These are phyloP conservation scores for Gynochthodes officinalis DNA, from an alignment of 257 asterid genomes.

Conservation along the genomic window DNA sequence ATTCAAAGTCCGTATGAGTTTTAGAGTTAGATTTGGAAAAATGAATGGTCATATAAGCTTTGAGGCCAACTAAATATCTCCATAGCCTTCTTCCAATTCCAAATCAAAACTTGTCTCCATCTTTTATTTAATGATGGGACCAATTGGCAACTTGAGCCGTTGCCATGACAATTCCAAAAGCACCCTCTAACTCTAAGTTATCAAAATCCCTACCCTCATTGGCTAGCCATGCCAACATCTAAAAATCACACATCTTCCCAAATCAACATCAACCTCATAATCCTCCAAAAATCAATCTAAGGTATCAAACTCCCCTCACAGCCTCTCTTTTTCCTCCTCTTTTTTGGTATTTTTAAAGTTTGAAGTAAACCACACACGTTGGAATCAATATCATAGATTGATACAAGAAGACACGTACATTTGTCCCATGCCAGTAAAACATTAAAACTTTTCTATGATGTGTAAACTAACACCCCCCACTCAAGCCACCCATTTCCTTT, in stretches of 20 bases:
- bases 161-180: background rate
- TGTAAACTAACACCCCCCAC: slow-evolving; percentile 46
- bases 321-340: slow-evolving; percentile 20
- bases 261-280: slow-evolving; percentile 52
- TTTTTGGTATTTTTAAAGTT: background rate
- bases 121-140: slow-evolving; percentile 32
- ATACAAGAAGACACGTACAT: slow-evolving; percentile 45
- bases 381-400: slow-evolving; percentile 21
- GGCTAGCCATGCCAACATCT: slow-evolving; percentile 20
- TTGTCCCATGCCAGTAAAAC: slow-evolving; percentile 54
- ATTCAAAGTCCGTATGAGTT: too few species aligned
- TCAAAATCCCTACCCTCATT: slow-evolving; percentile 21
- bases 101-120: slow-evolving; percentile 23
- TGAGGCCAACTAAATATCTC: slow-evolving; percentile 26
- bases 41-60: background rate
- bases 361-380: slow-evolving; percentile 36
- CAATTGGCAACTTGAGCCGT: slow-evolving; percentile 1
- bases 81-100: slow-evolving; percentile 4
- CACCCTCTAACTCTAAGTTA: slow-evolving; percentile 4
- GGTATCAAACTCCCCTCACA: slow-evolving; percentile 12
- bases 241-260: slow-evolving; percentile 24
- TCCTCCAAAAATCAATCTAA: slow-evolving; percentile 23
- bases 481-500: slow-evolving; percentile 43
- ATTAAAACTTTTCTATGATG: slow-evolving; percentile 34
- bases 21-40: too few species aligned